Conservation (phyloP, 176 grass and related monocot species). For the Oryza glumipatula region DNA sequence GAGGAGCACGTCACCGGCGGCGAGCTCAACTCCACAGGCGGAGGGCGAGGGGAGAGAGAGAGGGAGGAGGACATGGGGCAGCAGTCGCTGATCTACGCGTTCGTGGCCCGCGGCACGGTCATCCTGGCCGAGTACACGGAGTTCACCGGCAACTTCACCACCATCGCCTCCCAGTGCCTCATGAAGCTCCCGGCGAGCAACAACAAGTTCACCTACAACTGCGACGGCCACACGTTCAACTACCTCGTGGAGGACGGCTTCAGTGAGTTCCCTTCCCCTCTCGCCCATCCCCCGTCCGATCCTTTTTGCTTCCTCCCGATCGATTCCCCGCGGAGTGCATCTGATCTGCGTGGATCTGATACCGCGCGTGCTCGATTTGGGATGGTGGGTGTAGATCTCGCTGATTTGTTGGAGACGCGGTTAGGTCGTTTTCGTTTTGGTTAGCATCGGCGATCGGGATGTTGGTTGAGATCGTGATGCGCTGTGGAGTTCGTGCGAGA, state of each 20-base stretch:
- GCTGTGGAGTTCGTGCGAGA: neutral
- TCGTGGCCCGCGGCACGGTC: slow-evolving; percentile 88
- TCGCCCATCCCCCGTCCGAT: neutral
- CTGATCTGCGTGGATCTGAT: slow-evolving; percentile 19
- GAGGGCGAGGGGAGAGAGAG: neutral
- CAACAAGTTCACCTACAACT: slow-evolving; percentile 97
- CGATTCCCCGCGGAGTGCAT: slow-evolving; percentile 12
- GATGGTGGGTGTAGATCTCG: slow-evolving; percentile 24
- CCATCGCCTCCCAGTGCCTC: slow-evolving; percentile 92
- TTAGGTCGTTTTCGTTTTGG: slow-evolving; percentile 13
- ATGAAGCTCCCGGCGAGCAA: slow-evolving; percentile 89
- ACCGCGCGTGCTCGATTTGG: neutral
- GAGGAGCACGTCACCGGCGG: slow-evolving; percentile 25
- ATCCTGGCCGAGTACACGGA: slow-evolving; percentile 91
- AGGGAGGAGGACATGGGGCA: slow-evolving; percentile 65
- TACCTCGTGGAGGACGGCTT: slow-evolving; percentile 91
- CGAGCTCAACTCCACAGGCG: neutral
- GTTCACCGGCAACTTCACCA: slow-evolving; percentile 95
- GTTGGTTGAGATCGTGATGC: neutral
- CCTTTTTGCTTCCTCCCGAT: neutral
- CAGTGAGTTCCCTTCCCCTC: slow-evolving; percentile 56
- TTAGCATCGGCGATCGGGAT: neutral
- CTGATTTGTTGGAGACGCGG: neutral
- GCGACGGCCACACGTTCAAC: slow-evolving; percentile 93
- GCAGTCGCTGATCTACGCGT: slow-evolving; percentile 95